Base-by-base conservation (phyloP, 176 grass and related monocot genomes). In the Pharus latifolius region DNA sequence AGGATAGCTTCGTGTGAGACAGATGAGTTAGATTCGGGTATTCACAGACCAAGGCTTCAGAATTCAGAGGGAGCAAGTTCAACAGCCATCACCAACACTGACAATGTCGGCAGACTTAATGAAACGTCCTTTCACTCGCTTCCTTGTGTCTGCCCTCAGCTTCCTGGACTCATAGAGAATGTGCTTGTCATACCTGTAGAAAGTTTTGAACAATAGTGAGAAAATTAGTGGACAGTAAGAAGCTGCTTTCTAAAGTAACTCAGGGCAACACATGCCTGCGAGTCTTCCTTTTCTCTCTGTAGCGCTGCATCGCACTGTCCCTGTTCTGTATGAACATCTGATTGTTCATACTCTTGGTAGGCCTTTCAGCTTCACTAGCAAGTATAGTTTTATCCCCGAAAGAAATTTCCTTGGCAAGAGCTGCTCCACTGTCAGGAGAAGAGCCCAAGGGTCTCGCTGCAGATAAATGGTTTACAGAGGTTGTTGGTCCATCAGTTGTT, bases 141-240 rank as follows among this genome's bases (percentile, higher is more conserved):
- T 75, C 58, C 85, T 88, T 12, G 80, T 75, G 63, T 88, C 85
- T 2, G 85, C 80, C 56, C 85, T 83, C 69, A 52, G 6, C 77
- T 88, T 88, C 71, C 85, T 74, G 2, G 85, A 83, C 37, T 88
- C 79, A 10, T 88, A 87, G 28, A 78, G 57, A 15, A 87, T 82
- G 20, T 87, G 67, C 52, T 87, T 87, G 8, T 87, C 84, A 16
- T 87, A 87, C 73, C 84, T 87, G 70, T 20, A 26, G 23, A 53
- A 44, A 15, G 65, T 29, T 25, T 6, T 9, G 48, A 63, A 42
- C 12, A 32, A 58, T n/a, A 5, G 55, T 18, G 7, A 58, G 55
- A 58, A 58, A 58, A 26, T 2, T 30, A 9, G 15, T n/a, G n/a
- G n/a, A n/a, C n/a, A 18, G 55, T 40, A 49, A 49, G 2, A 43